Percentiles rank a stretch among this genome's conserved stretches.
Conservation (phyloP, 345 rosid species). For the Excoecaria cochinchinensis region DNA sequence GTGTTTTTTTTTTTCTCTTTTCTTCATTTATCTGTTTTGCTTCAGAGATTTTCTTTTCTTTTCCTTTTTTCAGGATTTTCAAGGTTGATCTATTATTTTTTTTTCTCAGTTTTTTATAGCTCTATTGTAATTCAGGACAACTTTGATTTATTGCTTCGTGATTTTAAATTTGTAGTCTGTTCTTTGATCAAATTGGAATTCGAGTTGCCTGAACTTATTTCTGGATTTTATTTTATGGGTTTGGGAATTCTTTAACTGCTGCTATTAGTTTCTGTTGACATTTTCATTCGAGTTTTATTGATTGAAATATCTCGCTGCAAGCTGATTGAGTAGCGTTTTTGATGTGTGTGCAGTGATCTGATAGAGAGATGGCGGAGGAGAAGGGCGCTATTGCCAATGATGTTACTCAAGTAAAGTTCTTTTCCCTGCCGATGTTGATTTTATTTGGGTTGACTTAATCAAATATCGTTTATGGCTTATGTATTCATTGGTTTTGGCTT, state of each 20-base stretch:
- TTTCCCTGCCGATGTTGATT: background rate
- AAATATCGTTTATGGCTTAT: slow-evolving; percentile 12
- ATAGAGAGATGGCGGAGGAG: slow-evolving; percentile 29
- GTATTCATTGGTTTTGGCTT: slow-evolving; percentile 4
- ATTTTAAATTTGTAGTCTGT: too few species aligned
- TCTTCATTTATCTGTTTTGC: too few species aligned
- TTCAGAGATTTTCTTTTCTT: too few species aligned
- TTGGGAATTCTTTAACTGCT: background rate
- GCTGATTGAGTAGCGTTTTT: background rate
- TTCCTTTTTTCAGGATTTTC: too few species aligned
- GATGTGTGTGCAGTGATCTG: slow-evolving; percentile 17
- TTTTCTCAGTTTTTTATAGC: background rate
- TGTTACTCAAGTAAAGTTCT: slow-evolving; percentile 52
- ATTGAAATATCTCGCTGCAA: background rate
- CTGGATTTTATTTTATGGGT: background rate
- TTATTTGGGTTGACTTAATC: background rate
- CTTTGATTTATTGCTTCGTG: too few species aligned
- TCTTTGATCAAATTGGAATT: background rate
- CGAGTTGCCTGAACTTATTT: background rate
- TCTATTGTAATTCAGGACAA: too few species aligned
- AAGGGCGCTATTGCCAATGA: slow-evolving; percentile 52
- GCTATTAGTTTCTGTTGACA: background rate
- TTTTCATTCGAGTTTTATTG: background rate
- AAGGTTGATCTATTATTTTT: too few species aligned
- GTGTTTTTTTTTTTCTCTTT: too few species aligned